Percentiles rank a stretch among this genome's conserved stretches.
Conservation (phyloP, 108 stramenopile species). For the Thalassiosira profunda region DNA sequence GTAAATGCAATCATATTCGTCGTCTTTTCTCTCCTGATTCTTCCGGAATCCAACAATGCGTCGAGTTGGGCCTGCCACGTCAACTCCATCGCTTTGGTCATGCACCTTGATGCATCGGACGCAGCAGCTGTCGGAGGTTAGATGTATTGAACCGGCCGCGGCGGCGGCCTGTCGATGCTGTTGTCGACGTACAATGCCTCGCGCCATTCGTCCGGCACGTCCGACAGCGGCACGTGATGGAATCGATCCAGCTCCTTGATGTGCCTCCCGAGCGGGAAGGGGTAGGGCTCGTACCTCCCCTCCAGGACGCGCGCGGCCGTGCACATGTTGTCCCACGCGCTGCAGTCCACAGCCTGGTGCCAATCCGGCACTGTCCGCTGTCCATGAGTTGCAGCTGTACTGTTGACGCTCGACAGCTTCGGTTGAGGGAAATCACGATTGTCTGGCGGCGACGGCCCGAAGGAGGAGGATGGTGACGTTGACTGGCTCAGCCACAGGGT, state of each 20-base stretch:
- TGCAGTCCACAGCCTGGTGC: not conserved
- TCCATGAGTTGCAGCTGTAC: too few species aligned
- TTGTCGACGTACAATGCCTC: conserved; percentile 5
- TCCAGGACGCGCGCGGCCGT: not conserved
- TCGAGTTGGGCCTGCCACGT: too few species aligned
- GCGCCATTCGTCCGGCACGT: not conserved
- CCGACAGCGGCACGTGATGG: not conserved
- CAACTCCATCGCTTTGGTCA: too few species aligned
- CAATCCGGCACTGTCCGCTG: conserved; percentile 2
- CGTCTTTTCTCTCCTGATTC: too few species aligned
- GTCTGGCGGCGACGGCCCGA: too few species aligned
- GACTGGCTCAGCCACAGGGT: too few species aligned
- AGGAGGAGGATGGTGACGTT: too few species aligned
- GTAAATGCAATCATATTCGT: conserved; percentile 54
- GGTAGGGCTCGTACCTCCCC: not conserved
- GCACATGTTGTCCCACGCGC: not conserved
- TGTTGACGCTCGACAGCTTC: too few species aligned
- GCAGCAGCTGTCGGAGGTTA: too few species aligned
- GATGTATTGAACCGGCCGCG: not conserved
- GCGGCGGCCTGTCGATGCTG: not conserved
- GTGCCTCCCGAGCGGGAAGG: not conserved
- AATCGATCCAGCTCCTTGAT: not conserved
- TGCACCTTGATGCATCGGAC: too few species aligned
- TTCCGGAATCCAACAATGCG: too few species aligned
- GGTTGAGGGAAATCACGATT: too few species aligned